phyloP scores from a whole-genome alignment of 2,329 filamentous ascomycete genomes.

The Helicocarpus griseus region DNA sequence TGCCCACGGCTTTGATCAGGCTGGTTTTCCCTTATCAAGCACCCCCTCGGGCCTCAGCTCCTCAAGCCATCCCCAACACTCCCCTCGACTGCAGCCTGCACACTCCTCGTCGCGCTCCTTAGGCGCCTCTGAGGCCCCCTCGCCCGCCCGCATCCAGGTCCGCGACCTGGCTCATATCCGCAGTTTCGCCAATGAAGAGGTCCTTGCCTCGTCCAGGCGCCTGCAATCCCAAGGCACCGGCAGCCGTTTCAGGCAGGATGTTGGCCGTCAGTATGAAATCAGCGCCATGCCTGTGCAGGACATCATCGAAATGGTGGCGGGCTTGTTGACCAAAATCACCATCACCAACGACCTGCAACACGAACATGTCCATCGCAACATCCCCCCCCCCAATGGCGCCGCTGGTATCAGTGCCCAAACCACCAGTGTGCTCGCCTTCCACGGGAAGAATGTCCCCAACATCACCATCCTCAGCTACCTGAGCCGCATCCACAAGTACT shows the following conservation, averaged over 20 bases:
- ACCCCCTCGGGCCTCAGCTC: background rate
- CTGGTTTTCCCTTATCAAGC: background rate
- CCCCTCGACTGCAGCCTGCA: constrained; percentile 38
- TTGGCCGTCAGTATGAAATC: constrained; percentile 70
- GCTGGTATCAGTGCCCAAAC: constrained; percentile 53
- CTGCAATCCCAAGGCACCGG: constrained; percentile 5
- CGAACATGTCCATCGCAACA: constrained; percentile 72
- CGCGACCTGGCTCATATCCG: constrained; percentile 87
- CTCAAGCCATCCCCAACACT: constrained; percentile 31
- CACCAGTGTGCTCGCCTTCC: constrained; percentile 79
- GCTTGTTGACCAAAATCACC: constrained; percentile 91
- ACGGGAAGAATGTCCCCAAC: constrained; percentile 94
- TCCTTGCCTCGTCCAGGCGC: constrained; percentile 46
- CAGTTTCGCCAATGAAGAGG: constrained; percentile 71
- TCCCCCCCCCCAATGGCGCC: constrained; percentile 51
- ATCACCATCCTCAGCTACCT: constrained; percentile 96
- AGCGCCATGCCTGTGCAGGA: constrained; percentile 95
- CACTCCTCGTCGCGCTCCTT: constrained; percentile 35
- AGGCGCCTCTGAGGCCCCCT: constrained; percentile 32
- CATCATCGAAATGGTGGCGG: constrained; percentile 98
- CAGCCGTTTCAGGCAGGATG: constrained; percentile 31
- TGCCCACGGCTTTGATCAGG: constrained; percentile 4
- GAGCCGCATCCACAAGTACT: constrained; percentile 96
- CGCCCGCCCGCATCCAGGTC: constrained; percentile 61
- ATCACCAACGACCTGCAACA: constrained; percentile 93